Evolutionary conservation across 768 basidiomycete species (phyloP), one percentile per base, ranked within the genome.

Genomic region (Amanita inopinata): DNA sequence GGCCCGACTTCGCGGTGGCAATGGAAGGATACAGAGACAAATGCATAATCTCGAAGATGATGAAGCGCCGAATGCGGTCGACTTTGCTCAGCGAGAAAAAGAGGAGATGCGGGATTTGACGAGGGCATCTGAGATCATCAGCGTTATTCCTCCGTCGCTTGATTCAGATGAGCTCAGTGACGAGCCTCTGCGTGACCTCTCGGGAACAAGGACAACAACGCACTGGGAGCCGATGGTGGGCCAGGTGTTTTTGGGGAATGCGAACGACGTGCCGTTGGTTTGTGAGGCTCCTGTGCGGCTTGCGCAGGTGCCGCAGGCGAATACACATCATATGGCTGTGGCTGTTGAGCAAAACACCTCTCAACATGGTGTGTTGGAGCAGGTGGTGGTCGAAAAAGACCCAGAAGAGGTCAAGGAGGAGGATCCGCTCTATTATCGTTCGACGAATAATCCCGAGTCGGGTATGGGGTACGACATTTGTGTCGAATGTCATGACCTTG

Each of bases 101-200:
- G 85, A 88, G 47, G 91, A 93, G 65, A 93, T 92, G 87, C 68
- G 83, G 9, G 83, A 86, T 54, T 64, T 93, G 42, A 94, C 91
- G 0, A 72, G 77, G 46, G 85, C 88, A 5, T 80, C 76, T 15
- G 85, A 88, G 63, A 89, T 93, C 40, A 65, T 83, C 49, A 70
- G 69, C 51, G 76, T 0, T 62, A 63, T 32, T 63, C 61, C 4
- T 15, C 52, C 12, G 9, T n/a, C 20, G 6, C 20, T n/a, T 4
- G 34, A 18, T n/a, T 20, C 17, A 4, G 23, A n/a, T 5, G 32
- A 43, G 10, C 3, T 27, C 14, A 22, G 34, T 7, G 41, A 10
- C 23, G 32, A 30, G 9, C 18, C 10, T 5, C 15, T 17, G 4
- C 31, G 17, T 12, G 38, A 31, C 43, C 10, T 51, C 27, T 45